phyloP scores from a whole-genome alignment of 352 stramenopile genomes.

The Pythium biforme region DNA sequence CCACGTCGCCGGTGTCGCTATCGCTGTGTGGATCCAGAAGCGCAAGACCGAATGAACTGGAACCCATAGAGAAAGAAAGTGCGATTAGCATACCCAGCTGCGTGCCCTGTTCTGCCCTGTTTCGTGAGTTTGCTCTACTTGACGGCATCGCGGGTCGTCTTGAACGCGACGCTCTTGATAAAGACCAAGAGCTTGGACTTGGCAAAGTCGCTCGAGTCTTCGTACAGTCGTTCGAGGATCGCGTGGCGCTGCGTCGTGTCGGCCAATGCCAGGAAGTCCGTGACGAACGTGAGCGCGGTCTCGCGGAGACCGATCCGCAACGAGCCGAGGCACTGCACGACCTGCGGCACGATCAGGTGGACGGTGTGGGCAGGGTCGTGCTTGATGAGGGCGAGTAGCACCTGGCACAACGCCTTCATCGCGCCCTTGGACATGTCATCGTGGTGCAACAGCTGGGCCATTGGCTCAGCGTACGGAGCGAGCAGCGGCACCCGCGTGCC shows the following conservation, averaged over 20 bases:
- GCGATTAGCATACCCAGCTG: no score
- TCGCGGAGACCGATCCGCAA: constrained; percentile 58
- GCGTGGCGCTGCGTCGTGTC: constrained; percentile 40
- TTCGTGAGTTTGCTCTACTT: not conserved
- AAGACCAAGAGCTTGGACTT: constrained; percentile 72
- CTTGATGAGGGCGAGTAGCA: constrained; percentile 60
- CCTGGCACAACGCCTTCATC: constrained; percentile 65
- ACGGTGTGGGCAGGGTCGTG: constrained; percentile 42
- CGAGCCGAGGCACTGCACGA: constrained; percentile 46
- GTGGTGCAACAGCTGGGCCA: constrained; percentile 40
- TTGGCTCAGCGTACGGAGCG: constrained; percentile 35
- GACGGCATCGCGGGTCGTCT: constrained; percentile 12
- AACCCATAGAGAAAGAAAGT: constrained; percentile 1
- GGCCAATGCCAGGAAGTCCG: constrained; percentile 70
- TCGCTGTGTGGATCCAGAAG: constrained; percentile 22
- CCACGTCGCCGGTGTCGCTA: constrained; percentile 19
- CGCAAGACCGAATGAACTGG: constrained; percentile 24
- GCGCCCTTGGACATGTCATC: constrained; percentile 53
- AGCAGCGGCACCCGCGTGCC: constrained; percentile 38
- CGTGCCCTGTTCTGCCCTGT: not conserved
- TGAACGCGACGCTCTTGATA: constrained; percentile 71
- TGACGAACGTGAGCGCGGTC: constrained; percentile 51
- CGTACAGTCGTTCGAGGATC: constrained; percentile 66
- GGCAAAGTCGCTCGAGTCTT: constrained; percentile 73
- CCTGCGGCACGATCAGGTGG: constrained; percentile 36